Base-by-base conservation (phyloP, 371 early-diverging fungal genomes). In the Capniomyces stellatus region DNA sequence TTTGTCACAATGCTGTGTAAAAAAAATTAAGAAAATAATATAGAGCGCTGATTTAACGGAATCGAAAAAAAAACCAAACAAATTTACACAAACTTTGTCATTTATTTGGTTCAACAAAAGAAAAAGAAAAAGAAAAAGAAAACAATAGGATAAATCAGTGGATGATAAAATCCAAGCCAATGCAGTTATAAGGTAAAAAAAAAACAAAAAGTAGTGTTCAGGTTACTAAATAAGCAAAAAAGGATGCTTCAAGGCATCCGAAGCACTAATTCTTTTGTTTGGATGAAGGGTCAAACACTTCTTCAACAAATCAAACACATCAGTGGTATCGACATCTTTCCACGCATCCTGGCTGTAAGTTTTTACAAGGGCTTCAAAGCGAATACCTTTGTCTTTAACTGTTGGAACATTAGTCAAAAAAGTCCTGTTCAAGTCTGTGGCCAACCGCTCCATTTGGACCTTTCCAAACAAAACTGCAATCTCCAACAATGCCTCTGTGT, bases 401-500 rank as follows among this genome's bases (percentile, higher is more conserved):
- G 71, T 62, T 0, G 69, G 63, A 6, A 85, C 66, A 40, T 77
- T 81, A 1, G 77, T 77, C 39, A 70, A 54, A 40, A 82, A 81
- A 0, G 70, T 69, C 21, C 82, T 76, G 21, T 85, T 68, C 13
- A 79, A 71, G 15, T 60, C 46, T 1, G 64, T 54, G 0, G 89
- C 90, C 15, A 74, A 71, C 3, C 74, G 67, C 49, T 83, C 69
- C 89, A 99, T 85, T 40, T 72, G 85, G 3, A 72, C 54, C 24
- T 70, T 64, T 0, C 99, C 99, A 71, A 85, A 95, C 13, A 99
- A 61, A 48, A 73, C 74, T 0, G 85, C 89, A 1, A 99, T 67
- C 68, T 99, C 99, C 22, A 93, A 65, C 22, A 97, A 58, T 2
- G 90, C 84, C 35, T 97, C 93, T 12, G 75, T 68, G 58, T 99